Base-by-base conservation (phyloP, 2,329 filamentous ascomycete species). In the Pseudocercospora macadamiae region DNA sequence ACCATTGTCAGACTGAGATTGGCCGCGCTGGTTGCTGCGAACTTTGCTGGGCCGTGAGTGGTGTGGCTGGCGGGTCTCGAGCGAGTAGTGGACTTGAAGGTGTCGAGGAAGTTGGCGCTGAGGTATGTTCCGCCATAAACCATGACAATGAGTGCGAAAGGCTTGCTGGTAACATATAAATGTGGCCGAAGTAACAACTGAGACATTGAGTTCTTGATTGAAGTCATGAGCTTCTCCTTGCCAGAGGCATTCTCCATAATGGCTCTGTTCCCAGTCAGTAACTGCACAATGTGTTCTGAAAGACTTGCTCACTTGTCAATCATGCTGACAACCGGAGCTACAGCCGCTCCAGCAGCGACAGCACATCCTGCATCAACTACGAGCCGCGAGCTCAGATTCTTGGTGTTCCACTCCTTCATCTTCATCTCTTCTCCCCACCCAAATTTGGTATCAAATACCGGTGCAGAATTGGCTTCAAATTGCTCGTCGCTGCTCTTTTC, bases 91-190 rank as follows among this genome's bases (percentile, higher is more conserved):
- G 90, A 88, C 44, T 86, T 79, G 48, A 85, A 74, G 0, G 93
- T 97, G 78, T 97, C 93, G 72, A 96, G 86, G 10, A 83, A 77
- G 79, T 97, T 97, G 64, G 93, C 93, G 1, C 90, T 91, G 10
- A 95, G 78, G 79, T 97, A 97, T 59, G 93, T 97, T 65, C 90
- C 88, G 61, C 87, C 90, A 80, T 97, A 97, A 42, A 96, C 80
- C 54, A 78, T 77, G 61, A 80, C 76, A 71, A 92, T 88, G 64
- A 91, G 82, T 45, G 79, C 84, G 68, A 89, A 89, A 0, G 89
- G 88, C 59, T 84, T 85, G 51, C 85, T 85, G 71, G 86, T 75
- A 64, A 91, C 68, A 68, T 89, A 80, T 21, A 74, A 68, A 59
- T 86, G 86, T 0, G 89, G 89, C 7, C 79, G 81, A n/a, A 79